phyloP scores from a whole-genome alignment of 2,329 filamentous ascomycete species.

The Fusarium pseudocircinatum region DNA sequence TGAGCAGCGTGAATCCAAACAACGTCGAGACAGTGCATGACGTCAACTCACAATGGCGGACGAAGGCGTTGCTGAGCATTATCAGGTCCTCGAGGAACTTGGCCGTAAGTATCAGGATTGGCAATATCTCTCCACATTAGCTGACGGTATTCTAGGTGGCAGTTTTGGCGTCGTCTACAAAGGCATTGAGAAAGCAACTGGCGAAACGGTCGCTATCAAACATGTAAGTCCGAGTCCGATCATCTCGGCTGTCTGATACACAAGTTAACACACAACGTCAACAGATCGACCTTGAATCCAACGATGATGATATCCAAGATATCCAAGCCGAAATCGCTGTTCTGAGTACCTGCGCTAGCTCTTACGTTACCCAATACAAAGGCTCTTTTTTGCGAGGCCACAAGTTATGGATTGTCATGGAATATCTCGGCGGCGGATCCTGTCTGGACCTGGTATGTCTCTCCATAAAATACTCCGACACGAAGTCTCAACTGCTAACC shows the following conservation, averaged over 20 bases:
- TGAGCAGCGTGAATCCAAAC: conserved; percentile 14
- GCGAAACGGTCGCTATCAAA: conserved; percentile 96
- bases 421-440: conserved; percentile 93
- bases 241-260: conserved; percentile 21
- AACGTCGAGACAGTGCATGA: conserved; percentile 36
- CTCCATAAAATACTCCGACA: neutral
- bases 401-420: conserved; percentile 99
- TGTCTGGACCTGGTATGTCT: conserved; percentile 85
- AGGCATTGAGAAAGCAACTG: conserved; percentile 88
- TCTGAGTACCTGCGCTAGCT: conserved; percentile 92
- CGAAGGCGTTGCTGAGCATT: conserved; percentile 81
- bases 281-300: conserved; percentile 98
- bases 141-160: conserved; percentile 70
- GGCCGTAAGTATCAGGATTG: conserved; percentile 74
- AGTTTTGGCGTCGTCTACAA: conserved; percentile 98
- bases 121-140: neutral
- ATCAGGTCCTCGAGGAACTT: conserved; percentile 95
- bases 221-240: conserved; percentile 72
- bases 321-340: conserved; percentile 98
- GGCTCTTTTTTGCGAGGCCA: conserved; percentile 94
- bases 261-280: conserved; percentile 18
- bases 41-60: conserved; percentile 60
- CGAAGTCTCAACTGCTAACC: conserved; percentile 12
- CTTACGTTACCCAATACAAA: conserved; percentile 95
- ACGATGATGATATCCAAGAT: conserved; percentile 97